Evolutionary conservation across 257 asterid genomes (phyloP), one percentile per base, ranked within the genome.

Genomic region (Ligustrum vulgare): DNA sequence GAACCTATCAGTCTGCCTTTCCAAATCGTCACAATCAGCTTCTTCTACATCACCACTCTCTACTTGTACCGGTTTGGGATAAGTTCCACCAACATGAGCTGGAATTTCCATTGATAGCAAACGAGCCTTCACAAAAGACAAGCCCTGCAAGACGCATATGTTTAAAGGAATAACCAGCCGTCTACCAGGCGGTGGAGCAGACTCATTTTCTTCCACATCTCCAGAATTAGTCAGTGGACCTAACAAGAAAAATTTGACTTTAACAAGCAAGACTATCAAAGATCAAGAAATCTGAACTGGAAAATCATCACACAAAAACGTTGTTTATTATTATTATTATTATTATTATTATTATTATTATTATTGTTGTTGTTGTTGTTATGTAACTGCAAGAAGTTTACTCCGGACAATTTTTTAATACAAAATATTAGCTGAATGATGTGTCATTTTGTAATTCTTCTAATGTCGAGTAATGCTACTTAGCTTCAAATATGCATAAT

Each of bases 51-150:
- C 73, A 18, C 86, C 82, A 74, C 75, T 75, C 58, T 81, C 89
- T 34, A 56, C 35, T 72, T 86, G 88, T 37, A 73, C 71, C 43
- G 73, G 72, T 81, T 80, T 87, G 70, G 89, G 78, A 78, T 79
- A 84, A 80, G 86, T 78, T 80, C 88, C 93, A 79, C 94, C 96
- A 75, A 94, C 90, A 22, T 87, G 92, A 32, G 98, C 98, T 68
- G 99, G 99, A 78, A 95, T 93, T 76, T 95, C 99, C 99, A 95
- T 93, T 23, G 99, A 93, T 47, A 95, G 86, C 85, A 95, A 75
- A 75, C 99, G 98, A 75, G 97, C 98, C 81, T 93, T 95, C 49
- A 93, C 93, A 77, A 93, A 90, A 47, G 97, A 91, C 71, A 95
- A 81, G 37, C 99, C 96, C 86, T 86, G 97, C 71, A 89, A 73